Base-by-base conservation (phyloP, 1,284 basidiomycete species). In the Sphaerobolus stellatus region DNA sequence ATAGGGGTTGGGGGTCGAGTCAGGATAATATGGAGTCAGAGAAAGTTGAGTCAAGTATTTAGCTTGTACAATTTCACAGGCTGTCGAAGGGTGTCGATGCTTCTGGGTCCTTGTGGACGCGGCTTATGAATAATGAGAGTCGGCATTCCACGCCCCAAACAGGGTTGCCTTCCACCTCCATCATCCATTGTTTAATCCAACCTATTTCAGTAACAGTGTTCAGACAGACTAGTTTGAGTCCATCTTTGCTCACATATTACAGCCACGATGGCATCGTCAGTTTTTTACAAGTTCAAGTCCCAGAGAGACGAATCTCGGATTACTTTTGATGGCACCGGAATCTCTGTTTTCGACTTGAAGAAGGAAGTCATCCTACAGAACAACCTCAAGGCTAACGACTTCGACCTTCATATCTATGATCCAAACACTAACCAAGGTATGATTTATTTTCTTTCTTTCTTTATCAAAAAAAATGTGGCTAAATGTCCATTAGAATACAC, bases 331-430 rank as follows among this genome's bases (percentile, higher is more conserved):
- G 96, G 96, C 65, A 98, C 96, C 60, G 93, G 94, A 61, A 98
- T 99, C 69, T 95, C 94, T 65, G 93, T 99, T 61, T 99, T 98
- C 81, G 97, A 99, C 73, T 79, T 99, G 71, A 99, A 99, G 78
- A 91, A 90, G 76, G 96, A 99, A 76, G 93, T 99, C 69, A 96
- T 99, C 66, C 77, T 97, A 61, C 90, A 89, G 68, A 98, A 98
- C 72, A 95, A 92, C 71, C 87, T 99, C 65, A 97, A 97, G 76
- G 94, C 94, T 58, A 93, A 90, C 68, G 97, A 99, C 70, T 98
- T 99, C 77, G 97, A 99, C 73, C 80, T 99, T 36, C 84, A 84
- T 54, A 78, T 99, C 29, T 90, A 86, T 66, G 93, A 97, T 67
- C 77, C 83, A 50, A 83, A 86, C n/a, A 86, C 88, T 11, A 88